Percentiles rank a stretch among this genome's conserved stretches.
These are phyloP conservation scores for Coleophoma eucalyptorum DNA, from an alignment of 2,329 filamentous ascomycete species.

Conservation along the genomic window DNA sequence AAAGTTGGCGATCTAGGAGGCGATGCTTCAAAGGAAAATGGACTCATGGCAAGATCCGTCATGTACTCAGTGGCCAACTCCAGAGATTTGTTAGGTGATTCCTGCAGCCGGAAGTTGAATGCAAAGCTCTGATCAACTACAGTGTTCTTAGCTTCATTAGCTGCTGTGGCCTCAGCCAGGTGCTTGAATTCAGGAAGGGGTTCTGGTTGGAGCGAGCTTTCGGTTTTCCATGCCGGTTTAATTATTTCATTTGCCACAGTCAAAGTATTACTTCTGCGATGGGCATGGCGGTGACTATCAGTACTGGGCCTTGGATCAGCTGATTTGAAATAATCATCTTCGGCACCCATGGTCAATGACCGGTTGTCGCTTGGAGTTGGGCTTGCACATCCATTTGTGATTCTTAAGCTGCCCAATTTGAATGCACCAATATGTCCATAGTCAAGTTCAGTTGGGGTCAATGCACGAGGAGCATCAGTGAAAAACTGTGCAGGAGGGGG, in stretches of 20 bases:
- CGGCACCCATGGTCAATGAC: slow-evolving; percentile 10
- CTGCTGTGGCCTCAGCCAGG: slow-evolving; percentile 11
- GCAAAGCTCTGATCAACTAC: slow-evolving; percentile 11
- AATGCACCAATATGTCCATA: slow-evolving; percentile 59
- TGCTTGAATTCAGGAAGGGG: slow-evolving; percentile 3
- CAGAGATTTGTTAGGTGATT: slow-evolving; percentile 15
- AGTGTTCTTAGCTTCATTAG: background rate
- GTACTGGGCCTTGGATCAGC: slow-evolving; percentile 5
- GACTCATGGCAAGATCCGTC: slow-evolving; percentile 24
- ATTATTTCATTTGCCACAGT: slow-evolving; percentile 10
- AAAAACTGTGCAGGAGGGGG: slow-evolving; percentile 6
- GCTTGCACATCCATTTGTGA: slow-evolving; percentile 54
- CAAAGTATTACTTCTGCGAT: slow-evolving; percentile 21
- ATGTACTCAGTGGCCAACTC: slow-evolving; percentile 19
- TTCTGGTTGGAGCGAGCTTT: slow-evolving; percentile 18
- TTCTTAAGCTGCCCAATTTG: slow-evolving; percentile 58
- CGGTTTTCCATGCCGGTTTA: slow-evolving; percentile 16
- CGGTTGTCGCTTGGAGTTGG: slow-evolving; percentile 39
- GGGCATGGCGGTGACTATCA: slow-evolving; percentile 6
- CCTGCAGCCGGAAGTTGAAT: slow-evolving; percentile 11
- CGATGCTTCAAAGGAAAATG: slow-evolving; percentile 30
- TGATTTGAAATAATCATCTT: slow-evolving; percentile 15
- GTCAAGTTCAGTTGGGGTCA: slow-evolving; percentile 49
- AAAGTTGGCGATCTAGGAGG: slow-evolving; percentile 29
- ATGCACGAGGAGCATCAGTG: slow-evolving; percentile 16